Percentiles rank a stretch among this genome's conserved stretches.
These are phyloP conservation scores for Vicia faba DNA, from an alignment of 306 rosid genomes.

Conservation along the genomic window DNA sequence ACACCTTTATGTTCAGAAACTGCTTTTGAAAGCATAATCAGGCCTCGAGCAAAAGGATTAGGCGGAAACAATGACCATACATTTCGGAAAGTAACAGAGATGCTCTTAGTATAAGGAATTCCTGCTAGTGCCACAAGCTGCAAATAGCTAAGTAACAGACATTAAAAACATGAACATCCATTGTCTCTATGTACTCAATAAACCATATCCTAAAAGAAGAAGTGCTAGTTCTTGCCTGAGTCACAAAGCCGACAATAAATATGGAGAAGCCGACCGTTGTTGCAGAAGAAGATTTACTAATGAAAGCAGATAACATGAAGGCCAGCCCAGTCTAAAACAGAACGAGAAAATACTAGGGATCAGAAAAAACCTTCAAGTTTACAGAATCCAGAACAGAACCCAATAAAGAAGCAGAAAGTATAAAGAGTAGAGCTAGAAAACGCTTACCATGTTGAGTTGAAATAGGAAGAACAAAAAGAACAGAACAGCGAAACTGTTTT, in stretches of 20 bases:
- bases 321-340: constrained; percentile 72
- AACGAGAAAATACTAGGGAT: background rate
- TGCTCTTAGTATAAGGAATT: constrained; percentile 45
- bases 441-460: constrained; percentile 83
- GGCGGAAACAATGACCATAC: constrained; percentile 88
- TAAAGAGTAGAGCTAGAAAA: constrained; percentile 4
- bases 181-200: constrained; percentile 23
- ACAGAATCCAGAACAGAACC: constrained; percentile 4
- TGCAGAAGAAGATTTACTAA: constrained; percentile 77
- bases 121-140: constrained; percentile 62
- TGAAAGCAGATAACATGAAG: constrained; percentile 85
- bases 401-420: constrained; percentile 9
- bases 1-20: constrained; percentile 61
- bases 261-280: constrained; percentile 69
- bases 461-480: constrained; percentile 79
- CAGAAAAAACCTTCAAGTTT: background rate
- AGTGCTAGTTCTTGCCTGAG: constrained; percentile 69
- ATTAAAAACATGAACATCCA: constrained; percentile 29
- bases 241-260: constrained; percentile 68
- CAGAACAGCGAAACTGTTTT: constrained; percentile 62
- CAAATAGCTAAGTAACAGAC: constrained; percentile 26
- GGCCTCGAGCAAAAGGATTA: constrained; percentile 72
- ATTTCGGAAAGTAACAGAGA: constrained; percentile 30
- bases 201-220: constrained; percentile 30
- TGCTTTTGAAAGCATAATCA: constrained; percentile 57